Base-by-base conservation (phyloP, 345 rosid species). In the Stellera chamaejasme region DNA sequence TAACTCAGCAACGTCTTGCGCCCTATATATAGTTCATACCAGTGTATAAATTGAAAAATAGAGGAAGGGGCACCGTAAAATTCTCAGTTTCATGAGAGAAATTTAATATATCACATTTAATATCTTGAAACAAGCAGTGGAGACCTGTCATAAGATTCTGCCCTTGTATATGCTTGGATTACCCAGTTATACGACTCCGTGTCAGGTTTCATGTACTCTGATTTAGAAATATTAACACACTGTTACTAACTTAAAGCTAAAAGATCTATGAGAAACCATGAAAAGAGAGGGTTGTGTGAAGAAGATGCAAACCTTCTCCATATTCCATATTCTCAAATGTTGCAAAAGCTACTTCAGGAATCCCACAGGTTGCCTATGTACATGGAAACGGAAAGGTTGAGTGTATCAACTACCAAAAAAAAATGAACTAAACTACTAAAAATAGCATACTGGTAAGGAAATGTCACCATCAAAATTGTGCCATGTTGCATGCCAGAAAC, bases 321-420 rank as follows among this genome's bases (percentile, higher is more conserved):
- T 84, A 92, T 80, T 88, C 96, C 98, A 92, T 92, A 73, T 88
- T 92, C 79, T 92, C 96, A 66, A 85, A 92, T 44, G 96, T 92
- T 26, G 96, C 39, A 76, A 82, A 77, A 73, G 95, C 88, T 69
- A 92, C 76, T 73, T 92, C 96, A 6, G 98, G 98, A 71, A 88
- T 81, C 67, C 96, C 95, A 43, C 95, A 88, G 59, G 93, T 81
- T 64, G 96, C 98, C 96, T 88, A 75, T 23, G 64, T 45, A 50
- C 62, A 62, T 25, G 49, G 50, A 68, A 57, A 50, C 59, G 61
- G 50, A 76, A 10, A 16, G 52, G 44, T 58, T 55, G 58, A 77
- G 76, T 13, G 52, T 48, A 44, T 50, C 26, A 2, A 15, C 28
- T 7, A 60, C 52, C 3, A 11, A 15, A 26, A 61, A 4, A 12